A percentile compares a stretch with the other conserved stretches of the same genome.
Conservation (phyloP, 2,329 filamentous ascomycete genomes). For the Tolypocladium album region DNA sequence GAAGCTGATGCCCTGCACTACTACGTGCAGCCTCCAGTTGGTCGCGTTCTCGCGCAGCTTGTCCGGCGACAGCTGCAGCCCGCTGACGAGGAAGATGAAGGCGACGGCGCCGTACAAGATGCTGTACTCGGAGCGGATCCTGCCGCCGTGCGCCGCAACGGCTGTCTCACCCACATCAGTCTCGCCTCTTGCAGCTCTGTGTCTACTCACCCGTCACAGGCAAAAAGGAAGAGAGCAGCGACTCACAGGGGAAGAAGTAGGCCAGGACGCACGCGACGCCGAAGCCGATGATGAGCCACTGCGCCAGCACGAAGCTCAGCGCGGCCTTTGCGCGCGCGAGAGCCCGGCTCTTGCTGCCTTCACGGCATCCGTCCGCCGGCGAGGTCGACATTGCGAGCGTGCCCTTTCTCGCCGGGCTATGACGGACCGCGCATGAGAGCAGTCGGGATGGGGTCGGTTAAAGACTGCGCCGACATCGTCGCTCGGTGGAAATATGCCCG, state of each 20-base stretch:
- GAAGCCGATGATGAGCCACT: constrained; percentile 57
- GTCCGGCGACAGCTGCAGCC: constrained; percentile 53
- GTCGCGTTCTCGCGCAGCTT: constrained; percentile 50
- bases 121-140: constrained; percentile 43
- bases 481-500: not conserved
- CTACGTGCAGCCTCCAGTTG: constrained; percentile 57
- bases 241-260: constrained; percentile 31
- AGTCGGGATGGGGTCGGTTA: not conserved
- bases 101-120: constrained; percentile 60
- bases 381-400: not conserved
- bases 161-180: constrained; percentile 14
- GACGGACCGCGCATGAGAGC: not conserved
- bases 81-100: constrained; percentile 61
- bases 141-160: constrained; percentile 35
- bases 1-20: constrained; percentile 59
- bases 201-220: not conserved
- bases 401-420: not conserved
- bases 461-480: not conserved
- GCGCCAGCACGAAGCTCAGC: constrained; percentile 32
- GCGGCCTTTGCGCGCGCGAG: constrained; percentile 1
- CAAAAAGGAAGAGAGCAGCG: too few relatives aligned
- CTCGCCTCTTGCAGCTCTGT: not conserved
- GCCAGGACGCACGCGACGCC: constrained; percentile 38
- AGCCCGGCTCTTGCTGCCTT: not conserved
- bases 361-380: not conserved